A percentile compares a stretch with the other conserved stretches of the same genome.
phyloP scores from a whole-genome alignment of 768 basidiomycete species.

The Leucogyrophana mollusca region DNA sequence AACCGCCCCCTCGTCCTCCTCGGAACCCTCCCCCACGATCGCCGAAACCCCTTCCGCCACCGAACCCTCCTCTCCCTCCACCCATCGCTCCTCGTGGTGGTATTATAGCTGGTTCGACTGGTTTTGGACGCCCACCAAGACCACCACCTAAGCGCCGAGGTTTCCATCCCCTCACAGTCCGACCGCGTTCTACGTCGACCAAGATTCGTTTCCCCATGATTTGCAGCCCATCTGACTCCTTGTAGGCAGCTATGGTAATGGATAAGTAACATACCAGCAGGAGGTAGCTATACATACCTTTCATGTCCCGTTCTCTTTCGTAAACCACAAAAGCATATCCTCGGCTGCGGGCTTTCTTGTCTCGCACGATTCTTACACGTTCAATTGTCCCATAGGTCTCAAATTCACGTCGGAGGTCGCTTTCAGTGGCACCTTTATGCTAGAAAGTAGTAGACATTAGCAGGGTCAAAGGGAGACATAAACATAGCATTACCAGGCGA shows the following conservation, averaged over 20 bases:
- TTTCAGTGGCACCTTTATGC: constrained; percentile 92
- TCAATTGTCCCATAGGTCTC: constrained; percentile 95
- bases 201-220: constrained; percentile 96
- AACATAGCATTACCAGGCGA: constrained; percentile 57
- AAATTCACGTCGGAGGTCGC: constrained; percentile 91
- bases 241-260: constrained; percentile 76
- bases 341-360: constrained; percentile 82
- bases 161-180: constrained; percentile 98
- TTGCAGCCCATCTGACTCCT: constrained; percentile 95
- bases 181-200: constrained; percentile 96
- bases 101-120: constrained; percentile 43
- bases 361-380: constrained; percentile 88
- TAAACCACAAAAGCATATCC: constrained; percentile 98
- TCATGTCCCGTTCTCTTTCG: constrained; percentile 99
- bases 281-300: constrained; percentile 54
- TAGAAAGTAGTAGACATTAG: constrained; percentile 31
- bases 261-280: constrained; percentile 12
- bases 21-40: constrained; percentile 35
- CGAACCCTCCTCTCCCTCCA: constrained; percentile 38
- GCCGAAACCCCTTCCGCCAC: constrained; percentile 44
- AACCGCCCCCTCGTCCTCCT: constrained; percentile 36
- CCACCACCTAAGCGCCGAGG: constrained; percentile 96
- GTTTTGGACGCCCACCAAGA: constrained; percentile 96
- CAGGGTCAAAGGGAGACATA: constrained; percentile 6
- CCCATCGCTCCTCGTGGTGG: constrained; percentile 32